These are phyloP conservation scores for Eucalyptus regnans DNA, from an alignment of 345 rosid species.

Conservation along the genomic window DNA sequence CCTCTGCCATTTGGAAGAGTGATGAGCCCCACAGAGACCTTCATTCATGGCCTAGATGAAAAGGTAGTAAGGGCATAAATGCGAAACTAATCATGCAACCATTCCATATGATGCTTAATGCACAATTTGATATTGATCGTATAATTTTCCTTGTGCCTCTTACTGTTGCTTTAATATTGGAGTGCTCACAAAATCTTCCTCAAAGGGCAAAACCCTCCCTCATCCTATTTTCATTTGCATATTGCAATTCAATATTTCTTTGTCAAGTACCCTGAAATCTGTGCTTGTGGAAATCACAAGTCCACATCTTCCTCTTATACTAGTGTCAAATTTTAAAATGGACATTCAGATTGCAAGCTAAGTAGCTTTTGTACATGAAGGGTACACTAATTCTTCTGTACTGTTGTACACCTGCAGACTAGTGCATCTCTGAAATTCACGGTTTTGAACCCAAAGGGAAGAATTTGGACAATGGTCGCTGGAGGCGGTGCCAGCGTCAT, in stretches of 20 bases:
- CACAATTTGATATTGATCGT: not conserved
- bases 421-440: conserved; percentile 97
- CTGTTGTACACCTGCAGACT: conserved; percentile 37
- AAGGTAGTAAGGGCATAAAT: conserved; percentile 32
- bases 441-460: conserved; percentile 82
- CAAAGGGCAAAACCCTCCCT: not conserved
- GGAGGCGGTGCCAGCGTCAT: conserved; percentile 99
- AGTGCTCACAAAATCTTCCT: not conserved
- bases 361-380: not conserved
- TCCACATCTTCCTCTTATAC: not conserved
- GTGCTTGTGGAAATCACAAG: not conserved
- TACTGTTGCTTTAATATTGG: not conserved
- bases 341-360: not conserved
- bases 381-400: not conserved
- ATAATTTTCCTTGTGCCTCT: not conserved
- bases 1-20: conserved; percentile 96
- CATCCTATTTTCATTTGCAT: not conserved
- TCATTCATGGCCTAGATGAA: conserved; percentile 89
- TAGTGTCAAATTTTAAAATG: not conserved
- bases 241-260: not conserved
- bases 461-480: conserved; percentile 97
- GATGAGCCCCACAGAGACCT: conserved; percentile 83
- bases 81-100: not conserved
- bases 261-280: not conserved
- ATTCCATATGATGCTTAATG: not conserved